phyloP scores from a whole-genome alignment of 2,329 filamentous ascomycete species.

The Alternaria atra region DNA sequence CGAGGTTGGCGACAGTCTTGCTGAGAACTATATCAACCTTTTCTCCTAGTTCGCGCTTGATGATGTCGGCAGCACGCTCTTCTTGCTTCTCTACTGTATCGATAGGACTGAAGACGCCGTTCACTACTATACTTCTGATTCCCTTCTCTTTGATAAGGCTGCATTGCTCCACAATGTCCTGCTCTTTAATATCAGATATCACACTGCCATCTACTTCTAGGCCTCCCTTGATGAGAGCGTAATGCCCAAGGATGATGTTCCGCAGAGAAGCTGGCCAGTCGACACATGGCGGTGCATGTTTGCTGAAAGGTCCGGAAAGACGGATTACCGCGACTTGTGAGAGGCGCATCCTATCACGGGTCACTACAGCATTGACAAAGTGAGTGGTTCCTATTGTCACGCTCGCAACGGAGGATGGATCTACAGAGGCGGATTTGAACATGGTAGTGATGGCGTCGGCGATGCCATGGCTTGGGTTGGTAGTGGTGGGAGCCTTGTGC shows the following conservation, averaged over 20 bases:
- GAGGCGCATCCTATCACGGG: constrained; percentile 60
- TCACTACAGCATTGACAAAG: constrained; percentile 63
- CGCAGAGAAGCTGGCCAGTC: constrained; percentile 60
- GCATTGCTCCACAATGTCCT: constrained; percentile 57
- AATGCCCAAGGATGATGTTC: constrained; percentile 58
- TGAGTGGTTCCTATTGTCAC: constrained; percentile 63
- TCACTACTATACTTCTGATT: constrained; percentile 61
- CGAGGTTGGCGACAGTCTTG: constrained; percentile 61
- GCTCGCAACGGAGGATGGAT: constrained; percentile 50
- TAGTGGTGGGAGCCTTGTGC: constrained; percentile 52
- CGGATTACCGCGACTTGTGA: constrained; percentile 63
- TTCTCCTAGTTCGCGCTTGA: constrained; percentile 57
- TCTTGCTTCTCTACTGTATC: constrained; percentile 64
- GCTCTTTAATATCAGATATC: constrained; percentile 53
- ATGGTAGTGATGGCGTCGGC: constrained; percentile 47
- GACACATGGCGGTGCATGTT: constrained; percentile 60
- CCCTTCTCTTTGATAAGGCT: constrained; percentile 55
- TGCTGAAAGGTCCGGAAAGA: constrained; percentile 58
- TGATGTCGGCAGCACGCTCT: constrained; percentile 58
- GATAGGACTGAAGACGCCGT: constrained; percentile 67
- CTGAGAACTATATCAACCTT: constrained; percentile 61
- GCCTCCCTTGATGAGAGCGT: constrained; percentile 59
- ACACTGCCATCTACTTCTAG: constrained; percentile 61
- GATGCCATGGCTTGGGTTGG: constrained; percentile 51
- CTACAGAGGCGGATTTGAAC: constrained; percentile 44